Conservation (phyloP, 1,284 basidiomycete species). For the Rhodotorula sp. region DNA sequence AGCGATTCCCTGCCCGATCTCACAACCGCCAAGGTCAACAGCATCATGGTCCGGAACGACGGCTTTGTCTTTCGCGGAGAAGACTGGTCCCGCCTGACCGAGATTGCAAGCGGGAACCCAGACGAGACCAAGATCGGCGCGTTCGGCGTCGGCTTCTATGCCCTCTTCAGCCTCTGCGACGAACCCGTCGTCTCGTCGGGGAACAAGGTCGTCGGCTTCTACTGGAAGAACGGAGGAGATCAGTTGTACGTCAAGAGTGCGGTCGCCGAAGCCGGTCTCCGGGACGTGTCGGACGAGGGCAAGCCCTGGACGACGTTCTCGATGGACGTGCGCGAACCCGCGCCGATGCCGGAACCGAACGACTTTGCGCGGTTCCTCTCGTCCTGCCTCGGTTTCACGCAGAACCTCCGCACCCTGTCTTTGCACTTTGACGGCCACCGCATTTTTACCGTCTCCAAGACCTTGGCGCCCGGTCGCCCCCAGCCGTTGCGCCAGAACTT, state of each 20-base stretch:
- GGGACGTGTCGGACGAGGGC: constrained; percentile 43
- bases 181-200: constrained; percentile 90
- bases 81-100: constrained; percentile 84
- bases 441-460: constrained; percentile 73
- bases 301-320: constrained; percentile 82
- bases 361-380: constrained; percentile 59
- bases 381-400: constrained; percentile 94
- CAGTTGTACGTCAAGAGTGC: constrained; percentile 45
- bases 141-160: constrained; percentile 57
- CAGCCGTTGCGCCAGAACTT: constrained; percentile 60
- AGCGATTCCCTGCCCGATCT: constrained; percentile 21
- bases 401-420: constrained; percentile 67
- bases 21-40: constrained; percentile 47
- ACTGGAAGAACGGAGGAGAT: constrained; percentile 83
- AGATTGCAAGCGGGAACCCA: constrained; percentile 71
- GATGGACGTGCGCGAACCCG: constrained; percentile 81
- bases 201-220: constrained; percentile 77
- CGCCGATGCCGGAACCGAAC: constrained; percentile 69
- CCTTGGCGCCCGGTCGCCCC: constrained; percentile 59
- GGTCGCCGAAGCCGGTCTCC: constrained; percentile 20
- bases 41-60: constrained; percentile 74
- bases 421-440: constrained; percentile 50
- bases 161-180: constrained; percentile 54
- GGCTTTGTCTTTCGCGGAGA: constrained; percentile 75
- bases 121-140: constrained; percentile 82